Evolutionary conservation across 495 filamentous ascomycete genomes (phyloP).

Genomic region (Hypoxylon rickii): DNA sequence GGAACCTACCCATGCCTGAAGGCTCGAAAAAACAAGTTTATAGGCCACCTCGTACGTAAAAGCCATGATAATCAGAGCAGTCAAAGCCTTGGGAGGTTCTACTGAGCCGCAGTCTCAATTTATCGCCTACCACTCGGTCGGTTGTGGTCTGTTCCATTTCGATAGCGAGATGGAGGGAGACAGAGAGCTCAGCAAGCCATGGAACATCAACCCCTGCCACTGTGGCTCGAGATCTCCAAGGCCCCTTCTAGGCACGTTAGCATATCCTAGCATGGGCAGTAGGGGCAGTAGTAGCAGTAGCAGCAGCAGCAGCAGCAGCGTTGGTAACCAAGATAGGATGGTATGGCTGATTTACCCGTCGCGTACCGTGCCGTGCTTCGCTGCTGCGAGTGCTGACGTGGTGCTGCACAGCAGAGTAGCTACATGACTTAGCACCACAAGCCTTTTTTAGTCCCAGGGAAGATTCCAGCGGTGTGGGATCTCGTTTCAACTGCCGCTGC

Average conservation of each 20-base stretch:
- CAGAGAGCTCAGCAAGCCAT: too few relatives aligned
- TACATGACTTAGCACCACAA: conserved; percentile 9
- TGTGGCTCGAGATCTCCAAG: conserved; percentile 31
- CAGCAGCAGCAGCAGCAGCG: conserved; percentile 5
- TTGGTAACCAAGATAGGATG: conserved; percentile 15
- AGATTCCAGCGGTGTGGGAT: conserved; percentile 37
- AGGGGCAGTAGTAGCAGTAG: too few relatives aligned
- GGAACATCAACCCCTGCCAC: conserved; percentile 20
- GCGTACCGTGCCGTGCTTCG: conserved; percentile 26
- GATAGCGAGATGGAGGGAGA: not conserved
- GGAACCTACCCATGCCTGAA: conserved; percentile 2
- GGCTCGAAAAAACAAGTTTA: conserved; percentile 3
- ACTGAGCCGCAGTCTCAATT: too few relatives aligned
- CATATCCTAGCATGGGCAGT: too few relatives aligned
- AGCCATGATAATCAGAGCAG: too few relatives aligned
- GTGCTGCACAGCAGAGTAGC: conserved; percentile 26
- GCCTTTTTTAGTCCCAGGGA: too few relatives aligned
- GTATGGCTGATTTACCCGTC: conserved; percentile 25
- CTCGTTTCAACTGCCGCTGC: conserved; percentile 37
- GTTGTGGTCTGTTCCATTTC: conserved; percentile 1
- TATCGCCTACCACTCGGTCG: conserved; percentile 11
- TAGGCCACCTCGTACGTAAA: conserved; percentile 4
- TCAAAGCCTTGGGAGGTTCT: too few relatives aligned
- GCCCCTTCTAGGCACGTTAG: not conserved
- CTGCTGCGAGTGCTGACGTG: conserved; percentile 27